Base-by-base conservation (phyloP, 78 protist genomes). In the Isochrysis galbana region DNA sequence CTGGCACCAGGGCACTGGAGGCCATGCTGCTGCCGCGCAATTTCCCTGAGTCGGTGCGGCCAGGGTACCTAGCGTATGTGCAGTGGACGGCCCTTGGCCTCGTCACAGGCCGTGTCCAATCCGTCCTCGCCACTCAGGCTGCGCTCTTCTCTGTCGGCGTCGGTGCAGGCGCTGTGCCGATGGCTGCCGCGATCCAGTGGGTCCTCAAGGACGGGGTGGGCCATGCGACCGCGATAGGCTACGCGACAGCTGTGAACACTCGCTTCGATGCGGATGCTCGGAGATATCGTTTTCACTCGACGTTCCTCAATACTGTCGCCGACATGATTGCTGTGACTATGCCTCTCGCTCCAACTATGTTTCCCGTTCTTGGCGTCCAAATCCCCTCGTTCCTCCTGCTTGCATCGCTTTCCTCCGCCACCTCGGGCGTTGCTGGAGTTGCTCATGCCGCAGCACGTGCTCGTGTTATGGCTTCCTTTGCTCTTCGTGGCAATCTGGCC, bases 141-240 rank as follows among this genome's bases (percentile, higher is more conserved):
- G 67, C 93, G 74, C 93, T 95, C 23, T 93, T 67, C 1, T 87
- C 94, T 7, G 91, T 92, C 14, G 96, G 96, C 11, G 42, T 95
- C 19, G 96, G 96, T 32, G 69, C 89, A 0, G 96, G 95, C 19
- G 80, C 95, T 29, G 26, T 95, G 4, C 96, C 96, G 10, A 25
- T 95, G 23, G 96, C 95, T 5, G 95, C 92, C 2, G 91, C 96
- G 69, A 26, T 95, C 48, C 87, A 93, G 67, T 95, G 95, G 95
- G 61, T 95, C 0, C 74, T 95, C 41, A 95, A 95, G 44, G 96
- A 95, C 47, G 96, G 96, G 0, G 29, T 95, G 74, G 96, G 96
- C 72, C 96, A 95, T 32, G 67, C 89, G 1, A 95, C 95, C 17
- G 95, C 94, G 10, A 74, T 95, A 26, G n/a, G 67, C 39, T 95